A percentile compares a stretch with the other conserved stretches of the same genome.
Conservation (phyloP, 2,329 filamentous ascomycete species). For the Albifimbria verrucaria region DNA sequence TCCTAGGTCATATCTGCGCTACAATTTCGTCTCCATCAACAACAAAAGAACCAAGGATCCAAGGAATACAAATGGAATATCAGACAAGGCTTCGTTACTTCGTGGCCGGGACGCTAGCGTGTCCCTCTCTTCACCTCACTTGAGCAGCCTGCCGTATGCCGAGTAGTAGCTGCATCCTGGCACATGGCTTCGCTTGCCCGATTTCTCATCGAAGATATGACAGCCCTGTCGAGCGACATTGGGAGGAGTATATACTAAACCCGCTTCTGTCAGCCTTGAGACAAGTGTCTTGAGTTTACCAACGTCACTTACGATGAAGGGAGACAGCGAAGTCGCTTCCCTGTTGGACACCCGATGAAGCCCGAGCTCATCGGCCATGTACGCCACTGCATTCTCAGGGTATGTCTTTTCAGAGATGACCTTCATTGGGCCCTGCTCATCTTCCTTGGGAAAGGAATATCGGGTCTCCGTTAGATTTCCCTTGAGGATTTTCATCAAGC, state of each 20-base stretch:
- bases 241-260: slow-evolving; percentile 75
- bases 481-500: slow-evolving; percentile 84
- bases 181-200: slow-evolving; percentile 70
- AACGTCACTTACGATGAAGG: slow-evolving; percentile 61
- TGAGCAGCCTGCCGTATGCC: slow-evolving; percentile 49
- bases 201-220: slow-evolving; percentile 74
- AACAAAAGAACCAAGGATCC: slow-evolving; percentile 4
- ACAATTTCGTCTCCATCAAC: neutral
- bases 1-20: neutral
- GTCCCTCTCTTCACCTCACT: slow-evolving; percentile 24
- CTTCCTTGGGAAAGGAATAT: slow-evolving; percentile 65
- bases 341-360: slow-evolving; percentile 80
- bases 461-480: slow-evolving; percentile 78
- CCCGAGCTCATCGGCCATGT: slow-evolving; percentile 89
- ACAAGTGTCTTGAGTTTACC: slow-evolving; percentile 23
- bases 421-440: slow-evolving; percentile 51
- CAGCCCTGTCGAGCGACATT: slow-evolving; percentile 83
- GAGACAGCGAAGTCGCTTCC: slow-evolving; percentile 77
- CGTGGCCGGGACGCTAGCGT: neutral
- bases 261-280: slow-evolving; percentile 24
- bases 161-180: slow-evolving; percentile 72
- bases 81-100: neutral
- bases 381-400: slow-evolving; percentile 71
- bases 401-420: slow-evolving; percentile 67
- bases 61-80: neutral